phyloP scores from a whole-genome alignment of 1,139 yeast genomes.

The Suhomyces coccinellae region DNA sequence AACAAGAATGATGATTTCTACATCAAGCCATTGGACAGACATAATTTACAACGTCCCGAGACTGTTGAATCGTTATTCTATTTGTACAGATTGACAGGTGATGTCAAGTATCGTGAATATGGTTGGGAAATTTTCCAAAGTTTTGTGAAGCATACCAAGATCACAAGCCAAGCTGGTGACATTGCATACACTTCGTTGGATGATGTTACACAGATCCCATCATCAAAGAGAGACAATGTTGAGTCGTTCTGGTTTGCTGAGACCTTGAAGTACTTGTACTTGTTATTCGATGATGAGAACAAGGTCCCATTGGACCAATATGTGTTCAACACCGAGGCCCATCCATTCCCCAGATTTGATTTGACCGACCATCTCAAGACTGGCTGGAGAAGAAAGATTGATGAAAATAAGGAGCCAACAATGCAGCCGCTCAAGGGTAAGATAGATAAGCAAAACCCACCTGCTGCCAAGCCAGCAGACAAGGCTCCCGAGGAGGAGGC shows the following conservation, averaged over 20 bases:
- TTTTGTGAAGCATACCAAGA: constrained; percentile 60
- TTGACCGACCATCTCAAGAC: constrained; percentile 57
- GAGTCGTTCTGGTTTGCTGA: constrained; percentile 96
- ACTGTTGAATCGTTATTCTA: constrained; percentile 88
- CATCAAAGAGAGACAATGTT: constrained; percentile 64
- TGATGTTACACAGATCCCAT: constrained; percentile 61
- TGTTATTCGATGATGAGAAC: constrained; percentile 69
- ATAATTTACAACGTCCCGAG: constrained; percentile 90
- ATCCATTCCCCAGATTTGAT: constrained; percentile 78
- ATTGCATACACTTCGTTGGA: constrained; percentile 64
- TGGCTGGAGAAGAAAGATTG: constrained; percentile 55
- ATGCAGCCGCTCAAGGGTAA: constrained; percentile 20
- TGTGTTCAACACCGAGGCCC: constrained; percentile 92
- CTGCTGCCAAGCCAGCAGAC: constrained; percentile 47
- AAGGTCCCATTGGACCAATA: constrained; percentile 61
- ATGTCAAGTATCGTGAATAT: constrained; percentile 82
- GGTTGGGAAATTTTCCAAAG: constrained; percentile 84
- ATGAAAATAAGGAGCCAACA: constrained; percentile 21
- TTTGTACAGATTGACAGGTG: constrained; percentile 78
- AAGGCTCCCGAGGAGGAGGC: constrained; percentile 41
- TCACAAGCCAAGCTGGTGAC: constrained; percentile 53
- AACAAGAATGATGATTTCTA: constrained; percentile 51
- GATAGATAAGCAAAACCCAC: constrained; percentile 35
- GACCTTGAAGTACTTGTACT: constrained; percentile 82
- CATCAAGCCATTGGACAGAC: constrained; percentile 72